Base-by-base conservation (phyloP, 257 asterid species). In the Solanum medicagineum region DNA sequence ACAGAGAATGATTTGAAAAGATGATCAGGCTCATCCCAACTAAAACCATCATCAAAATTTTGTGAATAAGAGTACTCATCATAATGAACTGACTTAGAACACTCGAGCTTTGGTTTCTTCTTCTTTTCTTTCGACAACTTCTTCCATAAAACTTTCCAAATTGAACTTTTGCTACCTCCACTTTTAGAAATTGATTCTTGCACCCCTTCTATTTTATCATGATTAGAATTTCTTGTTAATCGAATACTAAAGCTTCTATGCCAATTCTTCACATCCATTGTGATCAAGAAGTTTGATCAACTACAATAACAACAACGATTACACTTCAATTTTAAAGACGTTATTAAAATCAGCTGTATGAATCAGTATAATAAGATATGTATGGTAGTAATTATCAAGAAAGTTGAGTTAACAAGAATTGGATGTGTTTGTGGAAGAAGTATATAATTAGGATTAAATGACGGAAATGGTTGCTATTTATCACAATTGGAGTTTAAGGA, bases 61-160 rank as follows among this genome's bases (percentile, higher is more conserved):
- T 85, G 85, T 17, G 75, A 51, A 45, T 87, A 85, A 14, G 83
- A 77, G 14, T 75, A 68, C n/a, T 75, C 47, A 68, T 83, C 84
- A n/a, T 87, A 87, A 42, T 62, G 53, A 49, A 59, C 74, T 9
- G 86, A 83, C 4, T 29, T 83, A 7, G 87, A 47, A 59, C 26
- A 29, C 53, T 20, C 32, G 1, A 75, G 15, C 9, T 42, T 32
- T 77, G 20, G 5, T 54, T 55, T 44, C 56, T 68, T 83, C 81
- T 42, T 83, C 13, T 53, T 12, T 55, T 85, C 84, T n/a, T 57
- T 85, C 69, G 57, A 29, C 51, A 87, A n/a, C 51, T 85, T 87
- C 53, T 68, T 83, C 90, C 90, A 87, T 10, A 87, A 26, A 24
- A 24, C 71, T 82, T 77, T 87, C 88, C 88, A 87, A 83, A 68